Percentiles rank a stretch among this genome's conserved stretches.
Conservation (phyloP, 2,329 filamentous ascomycete species). For the Xylaria sp. region DNA sequence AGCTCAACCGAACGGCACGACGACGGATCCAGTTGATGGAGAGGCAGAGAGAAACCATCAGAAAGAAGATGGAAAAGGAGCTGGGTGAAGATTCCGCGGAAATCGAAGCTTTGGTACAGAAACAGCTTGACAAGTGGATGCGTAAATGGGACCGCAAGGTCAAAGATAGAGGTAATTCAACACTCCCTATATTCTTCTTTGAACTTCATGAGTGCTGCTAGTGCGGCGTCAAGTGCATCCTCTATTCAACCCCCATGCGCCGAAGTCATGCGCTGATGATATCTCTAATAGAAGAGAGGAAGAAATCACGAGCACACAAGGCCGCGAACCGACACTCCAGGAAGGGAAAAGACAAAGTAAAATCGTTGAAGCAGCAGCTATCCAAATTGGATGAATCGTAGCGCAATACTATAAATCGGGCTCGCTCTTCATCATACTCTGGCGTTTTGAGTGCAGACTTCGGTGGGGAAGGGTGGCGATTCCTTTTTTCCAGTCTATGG, state of each 20-base stretch:
- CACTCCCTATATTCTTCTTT: neutral
- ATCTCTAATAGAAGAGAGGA: slow-evolving; percentile 37
- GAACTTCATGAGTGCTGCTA: neutral
- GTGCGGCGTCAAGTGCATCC: neutral
- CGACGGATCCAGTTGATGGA: slow-evolving; percentile 47
- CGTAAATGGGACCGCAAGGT: slow-evolving; percentile 35
- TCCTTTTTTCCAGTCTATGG: neutral
- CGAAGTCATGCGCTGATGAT: slow-evolving; percentile 1
- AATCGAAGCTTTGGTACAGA: slow-evolving; percentile 43
- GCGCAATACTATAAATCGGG: neutral
- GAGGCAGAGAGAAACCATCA: slow-evolving; percentile 42
- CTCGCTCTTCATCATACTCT: neutral
- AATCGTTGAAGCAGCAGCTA: too few relatives aligned
- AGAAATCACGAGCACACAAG: slow-evolving; percentile 10
- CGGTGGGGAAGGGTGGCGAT: neutral
- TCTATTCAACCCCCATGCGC: neutral
- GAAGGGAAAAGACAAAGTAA: too few relatives aligned
- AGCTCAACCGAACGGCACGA: slow-evolving; percentile 44
- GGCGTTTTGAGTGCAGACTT: neutral
- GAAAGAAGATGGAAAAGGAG: slow-evolving; percentile 39
- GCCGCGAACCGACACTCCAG: too few relatives aligned
- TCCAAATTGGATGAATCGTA: too few relatives aligned
- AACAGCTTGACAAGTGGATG: slow-evolving; percentile 41
- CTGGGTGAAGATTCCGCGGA: slow-evolving; percentile 34
- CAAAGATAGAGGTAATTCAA: slow-evolving; percentile 23